These are phyloP conservation scores for Musa itinerans DNA, from an alignment of 176 grass and related monocot genomes.

Conservation along the genomic window DNA sequence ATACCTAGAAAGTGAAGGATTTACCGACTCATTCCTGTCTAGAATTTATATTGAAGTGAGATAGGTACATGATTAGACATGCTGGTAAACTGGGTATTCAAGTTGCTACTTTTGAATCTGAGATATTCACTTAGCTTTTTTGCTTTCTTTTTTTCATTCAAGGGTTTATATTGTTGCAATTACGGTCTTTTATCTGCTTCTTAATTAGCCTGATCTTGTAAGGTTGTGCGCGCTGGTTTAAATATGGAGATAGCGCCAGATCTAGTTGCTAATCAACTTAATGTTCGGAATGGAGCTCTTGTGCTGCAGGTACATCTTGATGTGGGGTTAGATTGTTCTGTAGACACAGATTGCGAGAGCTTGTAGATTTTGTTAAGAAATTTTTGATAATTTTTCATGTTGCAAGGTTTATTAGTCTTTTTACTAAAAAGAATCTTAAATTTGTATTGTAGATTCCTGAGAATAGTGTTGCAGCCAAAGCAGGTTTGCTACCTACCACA, in stretches of 20 bases:
- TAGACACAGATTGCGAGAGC: too few relatives aligned
- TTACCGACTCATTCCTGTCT: background rate
- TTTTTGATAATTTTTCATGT: background rate
- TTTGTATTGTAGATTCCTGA: slow-evolving; percentile 36
- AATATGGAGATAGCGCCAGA: slow-evolving; percentile 85
- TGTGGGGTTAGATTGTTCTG: too few relatives aligned
- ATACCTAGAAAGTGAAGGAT: background rate
- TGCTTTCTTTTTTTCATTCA: background rate
- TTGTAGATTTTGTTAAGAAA: background rate
- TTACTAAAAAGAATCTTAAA: background rate
- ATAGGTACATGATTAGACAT: background rate
- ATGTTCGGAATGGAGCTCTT: slow-evolving; percentile 77
- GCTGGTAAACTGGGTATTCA: background rate
- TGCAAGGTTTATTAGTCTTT: too few relatives aligned
- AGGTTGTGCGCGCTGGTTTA: slow-evolving; percentile 65
- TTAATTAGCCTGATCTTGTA: slow-evolving; percentile 17
- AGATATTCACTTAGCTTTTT: background rate
- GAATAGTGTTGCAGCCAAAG: slow-evolving; percentile 60
- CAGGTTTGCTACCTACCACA: slow-evolving; percentile 48
- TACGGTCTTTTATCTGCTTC: slow-evolving; percentile 12
- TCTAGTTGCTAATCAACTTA: slow-evolving; percentile 81
- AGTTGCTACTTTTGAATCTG: background rate
- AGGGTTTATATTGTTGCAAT: slow-evolving; percentile 9
- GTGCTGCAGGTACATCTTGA: slow-evolving; percentile 48
- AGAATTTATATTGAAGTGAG: background rate